Evolutionary conservation across 371 early-diverging fungal species (phyloP), one percentile per base, ranked within the genome.

Genomic region (Apophysomyces ossiformis): DNA sequence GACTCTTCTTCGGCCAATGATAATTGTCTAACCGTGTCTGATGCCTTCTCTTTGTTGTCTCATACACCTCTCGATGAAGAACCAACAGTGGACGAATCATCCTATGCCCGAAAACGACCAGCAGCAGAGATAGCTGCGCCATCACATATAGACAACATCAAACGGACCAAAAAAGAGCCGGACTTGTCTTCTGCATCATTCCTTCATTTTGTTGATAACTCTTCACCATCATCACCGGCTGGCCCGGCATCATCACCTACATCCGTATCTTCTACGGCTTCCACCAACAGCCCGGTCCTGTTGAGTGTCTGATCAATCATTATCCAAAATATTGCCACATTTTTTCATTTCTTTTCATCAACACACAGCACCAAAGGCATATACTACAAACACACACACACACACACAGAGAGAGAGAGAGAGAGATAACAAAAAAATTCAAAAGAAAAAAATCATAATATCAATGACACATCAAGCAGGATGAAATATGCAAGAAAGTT

Each of bases 211-310:
- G 16, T 26, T 37, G 54, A 50, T 38, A 5, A 32, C 21, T 37
- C 45, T 46, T 46, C 62, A 7, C n/a, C 50, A 15, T 16, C 62
- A 35, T 46, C 64, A 21, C 38, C 64, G 47, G 41, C 64, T 43
- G 64, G 56, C 37, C 56, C 56, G 41, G 39, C 37, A 43, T 36
- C 64, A 39, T 54, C 64, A 43, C 11, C 64, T 12, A n/a, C 56
- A 39, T 37, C 64, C 18, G 39, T 57, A 2, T 15, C 50, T 63
- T 37, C 64, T 58, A 58, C 58, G 11, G 13, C 58, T 13, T 15
- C 58, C n/a, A 58, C 58, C 58, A 58, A 36, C 38, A 62, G 37
- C 15, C 64, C 64, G 11, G 57, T 63, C 16, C 43, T 57, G 37
- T 56, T 63, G 36, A 56, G 54, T 63, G 54, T 32, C 2, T 63